These are phyloP conservation scores for Chrysoporthe cubensis DNA, from an alignment of 2,329 filamentous ascomycete species.

Conservation along the genomic window DNA sequence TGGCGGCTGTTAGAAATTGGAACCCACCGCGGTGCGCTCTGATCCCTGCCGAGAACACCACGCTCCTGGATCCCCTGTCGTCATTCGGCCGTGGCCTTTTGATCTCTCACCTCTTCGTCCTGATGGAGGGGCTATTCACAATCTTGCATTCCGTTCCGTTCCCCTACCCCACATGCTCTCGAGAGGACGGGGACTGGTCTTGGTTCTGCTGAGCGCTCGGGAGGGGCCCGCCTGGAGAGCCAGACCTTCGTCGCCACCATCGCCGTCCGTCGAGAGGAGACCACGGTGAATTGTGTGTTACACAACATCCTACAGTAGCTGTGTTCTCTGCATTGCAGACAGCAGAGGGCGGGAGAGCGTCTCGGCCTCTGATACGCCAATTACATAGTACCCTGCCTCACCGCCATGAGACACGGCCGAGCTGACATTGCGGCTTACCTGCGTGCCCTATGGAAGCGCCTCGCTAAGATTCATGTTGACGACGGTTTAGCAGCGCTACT, in stretches of 20 bases:
- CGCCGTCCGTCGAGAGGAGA: not conserved
- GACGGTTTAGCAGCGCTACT: not conserved
- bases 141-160: not conserved
- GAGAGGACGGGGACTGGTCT: not conserved
- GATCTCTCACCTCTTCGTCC: not conserved
- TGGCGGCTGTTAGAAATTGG: constrained; percentile 13
- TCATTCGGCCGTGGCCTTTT: not conserved
- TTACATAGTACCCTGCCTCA: not conserved
- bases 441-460: not conserved
- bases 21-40: not conserved
- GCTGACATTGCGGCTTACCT: constrained; percentile 10
- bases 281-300: not conserved
- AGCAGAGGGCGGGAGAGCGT: not conserved
- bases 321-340: not conserved
- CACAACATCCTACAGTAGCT: not conserved
- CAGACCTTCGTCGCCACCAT: not conserved
- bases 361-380: constrained; percentile 18
- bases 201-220: no score
- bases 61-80: constrained; percentile 2
- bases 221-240: no score
- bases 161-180: constrained; percentile 6
- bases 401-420: constrained; percentile 12
- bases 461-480: not conserved
- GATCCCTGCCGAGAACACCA: constrained; percentile 1
- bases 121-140: not conserved